Evolutionary conservation across 768 basidiomycete species (phyloP).

Genomic region (Russula foetens): DNA sequence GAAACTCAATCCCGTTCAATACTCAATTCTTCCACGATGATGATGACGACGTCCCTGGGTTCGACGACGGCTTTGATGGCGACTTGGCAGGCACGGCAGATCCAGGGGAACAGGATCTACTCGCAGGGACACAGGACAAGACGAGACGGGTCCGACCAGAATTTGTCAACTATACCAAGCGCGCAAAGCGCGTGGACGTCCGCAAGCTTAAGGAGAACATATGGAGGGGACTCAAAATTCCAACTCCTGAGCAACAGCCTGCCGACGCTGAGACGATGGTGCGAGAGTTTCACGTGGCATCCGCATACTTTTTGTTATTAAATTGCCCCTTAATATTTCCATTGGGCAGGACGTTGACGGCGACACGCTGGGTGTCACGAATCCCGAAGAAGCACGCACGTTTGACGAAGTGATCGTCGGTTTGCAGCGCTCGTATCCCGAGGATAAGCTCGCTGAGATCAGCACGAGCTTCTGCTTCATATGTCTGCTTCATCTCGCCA

Average conservation of each 20-base stretch:
- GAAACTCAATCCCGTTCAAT: constrained; percentile 70
- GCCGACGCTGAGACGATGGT: constrained; percentile 48
- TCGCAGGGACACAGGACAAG: constrained; percentile 71
- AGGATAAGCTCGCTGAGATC: constrained; percentile 95
- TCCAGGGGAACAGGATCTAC: constrained; percentile 77
- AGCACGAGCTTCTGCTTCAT: constrained; percentile 99
- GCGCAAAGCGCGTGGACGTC: constrained; percentile 95
- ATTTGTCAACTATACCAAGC: constrained; percentile 87
- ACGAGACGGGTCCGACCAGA: constrained; percentile 79
- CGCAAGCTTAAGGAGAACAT: constrained; percentile 96
- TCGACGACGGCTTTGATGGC: constrained; percentile 61
- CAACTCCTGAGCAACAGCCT: constrained; percentile 36
- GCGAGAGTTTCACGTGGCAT: constrained; percentile 10
- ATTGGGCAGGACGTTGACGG: constrained; percentile 49
- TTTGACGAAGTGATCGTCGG: constrained; percentile 80
- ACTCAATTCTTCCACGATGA: constrained; percentile 98
- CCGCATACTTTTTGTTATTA: neutral
- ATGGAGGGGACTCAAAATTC: constrained; percentile 87
- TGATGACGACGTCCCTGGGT: constrained; percentile 64
- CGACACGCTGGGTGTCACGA: constrained; percentile 37
- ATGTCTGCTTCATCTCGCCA: constrained; percentile 91
- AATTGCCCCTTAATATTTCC: neutral
- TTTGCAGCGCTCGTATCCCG: constrained; percentile 75
- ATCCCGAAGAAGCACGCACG: constrained; percentile 56
- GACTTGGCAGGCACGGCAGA: constrained; percentile 38